phyloP scores from a whole-genome alignment of 768 basidiomycete genomes.

The Podaxis carcinomalis region DNA sequence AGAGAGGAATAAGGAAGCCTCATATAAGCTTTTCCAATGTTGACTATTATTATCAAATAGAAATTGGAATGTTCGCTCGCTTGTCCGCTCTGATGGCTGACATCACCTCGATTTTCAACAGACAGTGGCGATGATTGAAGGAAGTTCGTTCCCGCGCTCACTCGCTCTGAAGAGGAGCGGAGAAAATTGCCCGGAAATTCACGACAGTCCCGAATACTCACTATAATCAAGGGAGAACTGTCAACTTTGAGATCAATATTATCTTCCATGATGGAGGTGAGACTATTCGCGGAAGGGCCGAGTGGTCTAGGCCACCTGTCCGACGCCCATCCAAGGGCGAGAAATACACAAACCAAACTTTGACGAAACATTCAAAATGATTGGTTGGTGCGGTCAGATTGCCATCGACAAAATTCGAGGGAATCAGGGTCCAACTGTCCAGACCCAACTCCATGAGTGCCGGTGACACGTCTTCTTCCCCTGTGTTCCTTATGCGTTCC shows the following conservation, averaged over 20 bases:
- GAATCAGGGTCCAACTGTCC: constrained; percentile 10
- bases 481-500: constrained; percentile 11
- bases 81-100: neutral
- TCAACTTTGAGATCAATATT: no score
- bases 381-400: constrained; percentile 1
- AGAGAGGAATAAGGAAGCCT: neutral
- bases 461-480: constrained; percentile 9
- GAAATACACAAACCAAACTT: neutral
- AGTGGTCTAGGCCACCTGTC: neutral
- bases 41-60: neutral
- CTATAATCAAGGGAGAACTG: no score
- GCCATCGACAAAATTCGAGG: constrained; percentile 8
- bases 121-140: neutral
- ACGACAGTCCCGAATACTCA: no score
- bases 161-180: neutral
- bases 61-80: neutral
- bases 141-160: neutral
- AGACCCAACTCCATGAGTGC: neutral
- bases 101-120: neutral
- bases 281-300: neutral
- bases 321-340: neutral
- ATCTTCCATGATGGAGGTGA: no score
- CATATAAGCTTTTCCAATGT: neutral
- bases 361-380: neutral
- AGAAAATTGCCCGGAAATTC: neutral